Evolutionary conservation across 345 rosid species (phyloP).

Genomic region (rapeseed (Brassica napus)): Da-Ae NC_063450.1:36361501-36362000

Average conservation of each 20-base stretch:
- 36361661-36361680: background rate
- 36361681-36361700: conserved; percentile 81
- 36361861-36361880: conserved; percentile 75
- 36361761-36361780: conserved; percentile 80
- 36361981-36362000: conserved; percentile 89
- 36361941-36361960: conserved; percentile 76
- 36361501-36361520: background rate
- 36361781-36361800: conserved; percentile 86
- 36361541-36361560: background rate
- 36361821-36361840: conserved; percentile 91
- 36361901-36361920: conserved; percentile 51
- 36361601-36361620: background rate
- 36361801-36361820: conserved; percentile 92
- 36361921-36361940: conserved; percentile 62
- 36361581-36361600: background rate
- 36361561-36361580: no score
- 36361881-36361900: conserved; percentile 51
- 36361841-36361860: conserved; percentile 93
- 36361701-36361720: conserved; percentile 99
- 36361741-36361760: conserved; percentile 77
- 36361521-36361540: background rate
- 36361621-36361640: background rate
- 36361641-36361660: no score
- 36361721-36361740: conserved; percentile 93
- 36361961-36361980: conserved; percentile 98